Conservation (phyloP, 225 moss, liverwort and hornwort genomes). For the Bryum argenteum region DNA sequence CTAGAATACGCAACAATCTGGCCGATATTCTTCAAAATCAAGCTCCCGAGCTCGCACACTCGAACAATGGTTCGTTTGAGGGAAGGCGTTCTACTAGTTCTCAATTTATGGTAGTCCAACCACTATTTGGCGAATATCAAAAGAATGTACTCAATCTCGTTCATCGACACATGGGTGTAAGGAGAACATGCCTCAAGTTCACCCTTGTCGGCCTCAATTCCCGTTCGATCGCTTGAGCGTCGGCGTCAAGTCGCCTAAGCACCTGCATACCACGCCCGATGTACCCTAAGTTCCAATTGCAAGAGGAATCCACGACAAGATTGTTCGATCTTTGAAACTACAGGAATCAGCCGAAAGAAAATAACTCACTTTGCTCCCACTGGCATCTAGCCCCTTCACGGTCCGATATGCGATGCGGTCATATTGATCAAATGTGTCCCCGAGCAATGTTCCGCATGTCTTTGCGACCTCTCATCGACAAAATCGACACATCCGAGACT, state of each 20-base stretch:
- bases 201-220: conserved; percentile 73
- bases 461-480: conserved; percentile 82
- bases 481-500: conserved; percentile 80
- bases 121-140: too few relatives aligned
- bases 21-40: conserved; percentile 81
- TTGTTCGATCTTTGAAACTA: not conserved
- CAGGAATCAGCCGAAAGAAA: not conserved
- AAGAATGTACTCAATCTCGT: too few relatives aligned
- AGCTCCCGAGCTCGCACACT: conserved; percentile 66
- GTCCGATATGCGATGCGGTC: conserved; percentile 81
- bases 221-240: conserved; percentile 81
- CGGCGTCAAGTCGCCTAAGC: conserved; percentile 83
- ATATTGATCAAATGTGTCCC: conserved; percentile 80
- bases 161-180: too few relatives aligned
- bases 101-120: too few relatives aligned
- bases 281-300: not conserved
- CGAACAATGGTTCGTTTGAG: not conserved
- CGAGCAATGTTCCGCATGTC: conserved; percentile 86
- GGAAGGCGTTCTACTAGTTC: too few relatives aligned
- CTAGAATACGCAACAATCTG: conserved; percentile 78
- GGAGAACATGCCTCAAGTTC: conserved; percentile 64
- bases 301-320: not conserved
- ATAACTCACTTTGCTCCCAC: conserved; percentile 65
- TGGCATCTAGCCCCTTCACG: conserved; percentile 82
- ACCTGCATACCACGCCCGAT: conserved; percentile 47